Evolutionary conservation across 306 rosid species (phyloP).

Genomic region (Trichosanthes cucumerina): DNA sequence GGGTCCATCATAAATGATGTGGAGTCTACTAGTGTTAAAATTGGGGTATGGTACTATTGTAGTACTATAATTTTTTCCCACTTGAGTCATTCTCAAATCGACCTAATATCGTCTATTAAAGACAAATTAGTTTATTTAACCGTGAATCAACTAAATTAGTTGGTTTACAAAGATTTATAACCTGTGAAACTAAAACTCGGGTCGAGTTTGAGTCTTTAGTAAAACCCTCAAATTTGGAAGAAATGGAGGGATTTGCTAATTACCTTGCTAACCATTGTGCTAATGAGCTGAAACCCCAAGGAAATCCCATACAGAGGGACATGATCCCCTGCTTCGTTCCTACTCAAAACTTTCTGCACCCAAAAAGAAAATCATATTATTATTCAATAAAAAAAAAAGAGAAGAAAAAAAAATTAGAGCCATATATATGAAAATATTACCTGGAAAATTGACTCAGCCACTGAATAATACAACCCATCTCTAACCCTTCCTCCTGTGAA

Average conservation of each 20-base stretch:
- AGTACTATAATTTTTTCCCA: too few species aligned
- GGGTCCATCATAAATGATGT: too few species aligned
- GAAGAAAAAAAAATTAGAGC: neutral
- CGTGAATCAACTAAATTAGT: too few species aligned
- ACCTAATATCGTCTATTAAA: too few species aligned
- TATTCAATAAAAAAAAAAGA: neutral
- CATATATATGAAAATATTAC: constrained; percentile 16
- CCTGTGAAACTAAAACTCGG: neutral
- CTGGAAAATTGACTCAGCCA: constrained; percentile 43
- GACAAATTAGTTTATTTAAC: too few species aligned
- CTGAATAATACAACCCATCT: constrained; percentile 41
- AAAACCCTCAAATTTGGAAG: neutral
- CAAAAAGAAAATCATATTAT: neutral
- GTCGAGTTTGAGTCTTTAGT: too few species aligned
- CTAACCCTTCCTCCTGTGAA: constrained; percentile 78
- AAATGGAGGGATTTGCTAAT: neutral
- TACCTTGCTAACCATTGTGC: constrained; percentile 60
- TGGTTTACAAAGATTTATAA: too few species aligned
- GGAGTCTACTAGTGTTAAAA: too few species aligned
- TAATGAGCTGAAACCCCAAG: constrained; percentile 62
- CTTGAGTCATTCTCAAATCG: too few species aligned
- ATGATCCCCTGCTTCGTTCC: constrained; percentile 64
- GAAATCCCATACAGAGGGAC: constrained; percentile 61
- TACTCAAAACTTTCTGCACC: constrained; percentile 55
- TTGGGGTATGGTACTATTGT: too few species aligned